A percentile compares a stretch with the other conserved stretches of the same genome.
Evolutionary conservation across 2,329 filamentous ascomycete species (phyloP).

Genomic region (Decorospora gaudefroyi): DNA sequence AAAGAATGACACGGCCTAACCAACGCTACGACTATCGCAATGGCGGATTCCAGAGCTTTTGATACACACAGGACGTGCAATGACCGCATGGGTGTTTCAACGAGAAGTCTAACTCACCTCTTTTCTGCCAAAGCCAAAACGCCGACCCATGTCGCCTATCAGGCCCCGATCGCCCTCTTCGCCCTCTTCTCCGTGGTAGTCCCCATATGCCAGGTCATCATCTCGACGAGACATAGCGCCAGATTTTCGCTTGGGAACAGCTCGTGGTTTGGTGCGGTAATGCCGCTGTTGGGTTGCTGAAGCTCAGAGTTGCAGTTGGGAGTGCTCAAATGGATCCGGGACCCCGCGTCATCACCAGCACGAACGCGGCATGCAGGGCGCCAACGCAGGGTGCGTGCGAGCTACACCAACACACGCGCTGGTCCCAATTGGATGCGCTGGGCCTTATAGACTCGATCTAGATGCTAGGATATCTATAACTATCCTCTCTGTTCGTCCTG

Average conservation of each 20-base stretch:
- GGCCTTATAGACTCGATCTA: no score
- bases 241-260: no score
- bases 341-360: constrained; percentile 31
- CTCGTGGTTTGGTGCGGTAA: constrained; percentile 7
- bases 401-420: constrained; percentile 6
- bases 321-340: constrained; percentile 13
- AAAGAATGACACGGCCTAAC: constrained; percentile 13
- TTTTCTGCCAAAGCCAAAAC: constrained; percentile 46
- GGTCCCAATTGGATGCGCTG: no score
- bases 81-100: constrained; percentile 26
- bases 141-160: constrained; percentile 58
- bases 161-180: constrained; percentile 56
- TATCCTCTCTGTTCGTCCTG: constrained; percentile 1
- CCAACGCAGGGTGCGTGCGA: constrained; percentile 7
- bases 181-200: constrained; percentile 51
- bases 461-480: no score
- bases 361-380: constrained; percentile 9
- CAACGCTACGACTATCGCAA: constrained; percentile 20
- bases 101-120: constrained; percentile 34
- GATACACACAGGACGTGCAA: constrained; percentile 17
- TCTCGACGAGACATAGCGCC: constrained; percentile 48
- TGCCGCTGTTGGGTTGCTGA: constrained; percentile 4
- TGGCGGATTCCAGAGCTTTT: constrained; percentile 16
- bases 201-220: constrained; percentile 61
- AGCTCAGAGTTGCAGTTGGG: constrained; percentile 11